phyloP scores from a whole-genome alignment of 169 alveolate species.

The Plasmodium gonderi region DNA sequence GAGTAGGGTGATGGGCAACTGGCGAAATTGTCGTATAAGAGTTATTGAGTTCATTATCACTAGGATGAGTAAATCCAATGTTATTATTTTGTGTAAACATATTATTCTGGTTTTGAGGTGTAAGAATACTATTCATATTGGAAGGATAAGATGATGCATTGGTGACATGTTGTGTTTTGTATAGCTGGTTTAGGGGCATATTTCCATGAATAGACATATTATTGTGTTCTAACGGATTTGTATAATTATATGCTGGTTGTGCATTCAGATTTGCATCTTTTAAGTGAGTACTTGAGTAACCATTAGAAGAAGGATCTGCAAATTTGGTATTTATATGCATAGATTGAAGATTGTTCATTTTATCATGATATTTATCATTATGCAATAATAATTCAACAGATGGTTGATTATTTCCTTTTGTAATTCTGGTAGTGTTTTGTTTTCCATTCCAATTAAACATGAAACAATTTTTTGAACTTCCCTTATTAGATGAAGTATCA shows the following conservation, averaged over 20 bases:
- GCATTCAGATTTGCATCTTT: not conserved
- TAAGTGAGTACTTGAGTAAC: not conserved
- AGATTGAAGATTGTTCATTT: not conserved
- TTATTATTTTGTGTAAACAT: not conserved
- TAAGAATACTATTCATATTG: not conserved
- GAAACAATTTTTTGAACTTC: conserved; percentile 20
- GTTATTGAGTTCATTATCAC: not conserved
- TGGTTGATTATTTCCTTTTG: not conserved
- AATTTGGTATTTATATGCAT: not conserved
- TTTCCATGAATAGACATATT: not conserved
- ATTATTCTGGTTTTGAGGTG: not conserved
- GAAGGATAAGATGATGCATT: not conserved
- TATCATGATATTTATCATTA: conserved; percentile 21
- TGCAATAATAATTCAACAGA: conserved; percentile 59
- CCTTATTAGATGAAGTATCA: not conserved
- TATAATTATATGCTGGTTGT: not conserved
- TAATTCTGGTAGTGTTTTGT: not conserved
- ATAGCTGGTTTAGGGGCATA: not conserved
- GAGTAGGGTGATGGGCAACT: not conserved
- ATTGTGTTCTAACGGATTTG: not conserved
- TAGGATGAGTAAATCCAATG: not conserved
- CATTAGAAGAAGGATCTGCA: not conserved
- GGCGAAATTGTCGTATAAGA: not conserved
- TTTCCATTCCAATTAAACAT: conserved; percentile 23
- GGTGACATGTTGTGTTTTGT: not conserved